Evolutionary conservation across 495 filamentous ascomycete species (phyloP).

Genomic region (Paragyromitra xinjiangensis): DNA sequence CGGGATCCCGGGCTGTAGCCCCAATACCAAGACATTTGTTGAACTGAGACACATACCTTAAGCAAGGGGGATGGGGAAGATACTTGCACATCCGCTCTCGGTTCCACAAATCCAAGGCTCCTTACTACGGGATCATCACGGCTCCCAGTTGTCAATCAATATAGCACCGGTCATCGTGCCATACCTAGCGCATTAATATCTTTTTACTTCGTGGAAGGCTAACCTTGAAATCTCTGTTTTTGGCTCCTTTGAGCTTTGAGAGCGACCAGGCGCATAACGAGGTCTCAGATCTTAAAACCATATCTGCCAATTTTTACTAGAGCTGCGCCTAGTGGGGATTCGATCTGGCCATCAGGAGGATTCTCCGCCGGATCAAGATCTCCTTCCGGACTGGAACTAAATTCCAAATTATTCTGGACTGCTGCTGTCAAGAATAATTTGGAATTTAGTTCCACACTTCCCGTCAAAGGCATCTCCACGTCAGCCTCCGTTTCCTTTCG

Average conservation of each 20-base stretch:
- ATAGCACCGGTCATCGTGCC: constrained; percentile 10
- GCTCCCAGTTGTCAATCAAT: constrained; percentile 9
- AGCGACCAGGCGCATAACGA: constrained; percentile 3
- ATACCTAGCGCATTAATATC: constrained; percentile 5
- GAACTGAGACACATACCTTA: background rate
- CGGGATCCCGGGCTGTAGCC: constrained; percentile 15
- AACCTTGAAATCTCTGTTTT: background rate
- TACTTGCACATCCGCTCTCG: constrained; percentile 9
- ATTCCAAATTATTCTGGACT: background rate
- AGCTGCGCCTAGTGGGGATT: constrained; percentile 4
- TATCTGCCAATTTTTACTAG: background rate
- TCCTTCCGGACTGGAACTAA: constrained; percentile 15
- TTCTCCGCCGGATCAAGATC: constrained; percentile 9
- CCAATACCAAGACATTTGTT: constrained; percentile 10
- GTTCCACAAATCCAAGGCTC: constrained; percentile 1
- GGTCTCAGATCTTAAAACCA: constrained; percentile 15
- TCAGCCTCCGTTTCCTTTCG: constrained; percentile 14
- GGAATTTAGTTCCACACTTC: constrained; percentile 7
- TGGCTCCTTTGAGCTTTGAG: background rate
- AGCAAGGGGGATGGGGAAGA: constrained; percentile 9
- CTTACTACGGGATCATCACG: background rate
- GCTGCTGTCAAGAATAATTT: constrained; percentile 13
- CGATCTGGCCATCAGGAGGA: constrained; percentile 17
- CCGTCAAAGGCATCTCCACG: background rate
- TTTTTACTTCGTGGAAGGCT: constrained; percentile 4